phyloP scores from a whole-genome alignment of 495 filamentous ascomycete species.

The Tetracladium setigerum region DNA sequence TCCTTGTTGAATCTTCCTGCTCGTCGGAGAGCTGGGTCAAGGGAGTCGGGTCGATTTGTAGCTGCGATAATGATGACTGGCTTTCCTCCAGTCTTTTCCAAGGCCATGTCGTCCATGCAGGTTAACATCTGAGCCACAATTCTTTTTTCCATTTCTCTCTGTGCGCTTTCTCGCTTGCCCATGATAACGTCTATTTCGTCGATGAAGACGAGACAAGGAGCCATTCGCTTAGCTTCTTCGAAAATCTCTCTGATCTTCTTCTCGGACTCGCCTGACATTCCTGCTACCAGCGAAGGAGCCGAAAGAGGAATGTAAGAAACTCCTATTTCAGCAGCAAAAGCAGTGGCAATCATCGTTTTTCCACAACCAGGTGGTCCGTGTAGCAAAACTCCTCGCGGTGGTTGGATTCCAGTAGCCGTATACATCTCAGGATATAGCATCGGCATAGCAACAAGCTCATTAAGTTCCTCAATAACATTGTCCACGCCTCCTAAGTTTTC shows the following conservation, averaged over 20 bases:
- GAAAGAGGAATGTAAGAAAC: constrained; percentile 84
- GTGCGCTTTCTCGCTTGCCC: constrained; percentile 88
- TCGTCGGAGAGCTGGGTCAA: constrained; percentile 81
- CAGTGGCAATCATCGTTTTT: constrained; percentile 90
- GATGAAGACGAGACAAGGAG: constrained; percentile 89
- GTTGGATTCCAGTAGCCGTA: constrained; percentile 61
- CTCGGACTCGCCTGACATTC: constrained; percentile 95
- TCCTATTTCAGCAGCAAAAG: constrained; percentile 78
- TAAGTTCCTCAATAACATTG: constrained; percentile 65
- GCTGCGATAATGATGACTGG: constrained; percentile 90
- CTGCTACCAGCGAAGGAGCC: constrained; percentile 81
- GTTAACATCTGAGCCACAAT: constrained; percentile 92
- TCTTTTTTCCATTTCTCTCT: constrained; percentile 92
- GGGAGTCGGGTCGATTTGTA: constrained; percentile 84
- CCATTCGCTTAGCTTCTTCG: constrained; percentile 77
- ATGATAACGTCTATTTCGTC: constrained; percentile 97
- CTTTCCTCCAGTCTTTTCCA: constrained; percentile 76
- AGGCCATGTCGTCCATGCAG: constrained; percentile 77
- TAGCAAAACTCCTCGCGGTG: constrained; percentile 80
- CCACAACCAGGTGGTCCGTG: constrained; percentile 94
- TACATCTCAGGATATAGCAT: constrained; percentile 54
- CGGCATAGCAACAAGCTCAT: constrained; percentile 76
- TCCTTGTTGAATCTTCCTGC: constrained; percentile 87
- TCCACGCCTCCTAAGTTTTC: constrained; percentile 83
- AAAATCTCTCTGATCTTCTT: constrained; percentile 90